Conservation (phyloP, 805 yeast genomes). For the Scheffersomyces amazonensis region DNA sequence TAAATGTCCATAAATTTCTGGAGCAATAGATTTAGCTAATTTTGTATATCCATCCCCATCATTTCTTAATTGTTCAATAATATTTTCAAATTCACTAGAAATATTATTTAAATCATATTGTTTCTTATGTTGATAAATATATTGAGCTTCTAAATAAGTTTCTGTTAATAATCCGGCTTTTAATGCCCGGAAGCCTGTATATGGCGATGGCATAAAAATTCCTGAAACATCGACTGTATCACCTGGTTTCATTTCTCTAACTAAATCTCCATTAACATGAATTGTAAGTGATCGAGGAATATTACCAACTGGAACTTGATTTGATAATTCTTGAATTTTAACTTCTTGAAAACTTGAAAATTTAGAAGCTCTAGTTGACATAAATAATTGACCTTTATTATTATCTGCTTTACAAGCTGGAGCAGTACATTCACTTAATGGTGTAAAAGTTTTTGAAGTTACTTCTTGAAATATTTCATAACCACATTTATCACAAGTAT, state of each 20-base stretch:
- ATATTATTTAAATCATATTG: conserved; percentile 69
- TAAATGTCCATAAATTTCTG: conserved; percentile 91
- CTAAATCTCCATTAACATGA: conserved; percentile 90
- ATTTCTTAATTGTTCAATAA: conserved; percentile 52
- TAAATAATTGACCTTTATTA: conserved; percentile 83
- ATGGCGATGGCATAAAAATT: conserved; percentile 88
- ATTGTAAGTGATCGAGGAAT: conserved; percentile 86
- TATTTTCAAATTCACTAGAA: conserved; percentile 52
- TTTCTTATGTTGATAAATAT: conserved; percentile 82
- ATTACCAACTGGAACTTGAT: conserved; percentile 97
- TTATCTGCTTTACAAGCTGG: conserved; percentile 74
- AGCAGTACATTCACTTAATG: conserved; percentile 85
- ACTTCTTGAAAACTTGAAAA: conserved; percentile 95
- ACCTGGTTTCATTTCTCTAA: conserved; percentile 87
- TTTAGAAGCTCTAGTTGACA: conserved; percentile 94
- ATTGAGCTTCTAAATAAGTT: conserved; percentile 87
- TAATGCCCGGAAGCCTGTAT: conserved; percentile 91
- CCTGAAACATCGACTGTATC: conserved; percentile 94
- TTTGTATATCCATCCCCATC: conserved; percentile 75
- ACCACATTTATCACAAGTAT: conserved; percentile 97
- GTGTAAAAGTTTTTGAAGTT: conserved; percentile 76
- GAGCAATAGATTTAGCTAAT: conserved; percentile 88
- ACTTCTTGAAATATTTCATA: conserved; percentile 96
- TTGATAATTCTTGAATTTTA: conserved; percentile 88
- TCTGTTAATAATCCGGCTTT: conserved; percentile 93